Base-by-base conservation (phyloP, 495 filamentous ascomycete genomes). In the Mycothermus thermophilus region DNA sequence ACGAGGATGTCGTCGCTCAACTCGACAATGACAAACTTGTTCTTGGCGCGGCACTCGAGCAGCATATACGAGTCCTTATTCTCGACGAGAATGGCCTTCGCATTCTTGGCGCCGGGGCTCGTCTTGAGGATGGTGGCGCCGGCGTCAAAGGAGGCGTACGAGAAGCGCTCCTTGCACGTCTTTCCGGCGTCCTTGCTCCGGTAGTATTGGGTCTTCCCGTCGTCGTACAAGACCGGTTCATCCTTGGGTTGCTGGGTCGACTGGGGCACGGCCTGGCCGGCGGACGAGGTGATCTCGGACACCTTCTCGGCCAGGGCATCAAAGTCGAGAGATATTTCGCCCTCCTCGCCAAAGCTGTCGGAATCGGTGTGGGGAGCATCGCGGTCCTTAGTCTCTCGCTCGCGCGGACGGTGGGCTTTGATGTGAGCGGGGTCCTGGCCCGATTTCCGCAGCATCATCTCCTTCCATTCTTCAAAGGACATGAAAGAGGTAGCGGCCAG, bases 31-130 rank as follows among this genome's bases (percentile, higher is more conserved):
- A 96, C 67, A 56, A 92, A 93, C 58, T 96, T 95, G 58, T 93
- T 88, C 49, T 80, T 64, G 18, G 74, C 75, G 0, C 72, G 73
- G 50, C 90, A 97, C 50, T 87, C 80, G 26, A 94, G 86, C 21
- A 94, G 71, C 90, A 97, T 94, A 53, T 97, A 97, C 50, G 80
- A 86, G 60, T 97, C 90, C 62, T 95, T 95, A 57, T 94, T 94
- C 59, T 97, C 90, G 15, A 93, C 72, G 14, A 97, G 62, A 13
- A 97, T 78, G 13, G 85, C 75, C 22, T 82, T 90, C 13, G 85
- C 69, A 30, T 83, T 83, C 54, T 87, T 90, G 35, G 77, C 77
- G 47, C 83, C 71, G 1, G 69, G 63, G 46, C 92, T 93, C 5
- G 83, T 83, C 66, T 95, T 97, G 43, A 93, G 67, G 16, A 96